Evolutionary conservation across 2,329 filamentous ascomycete species (phyloP).

Genomic region (Chrysosporium queenslandicum): DNA sequence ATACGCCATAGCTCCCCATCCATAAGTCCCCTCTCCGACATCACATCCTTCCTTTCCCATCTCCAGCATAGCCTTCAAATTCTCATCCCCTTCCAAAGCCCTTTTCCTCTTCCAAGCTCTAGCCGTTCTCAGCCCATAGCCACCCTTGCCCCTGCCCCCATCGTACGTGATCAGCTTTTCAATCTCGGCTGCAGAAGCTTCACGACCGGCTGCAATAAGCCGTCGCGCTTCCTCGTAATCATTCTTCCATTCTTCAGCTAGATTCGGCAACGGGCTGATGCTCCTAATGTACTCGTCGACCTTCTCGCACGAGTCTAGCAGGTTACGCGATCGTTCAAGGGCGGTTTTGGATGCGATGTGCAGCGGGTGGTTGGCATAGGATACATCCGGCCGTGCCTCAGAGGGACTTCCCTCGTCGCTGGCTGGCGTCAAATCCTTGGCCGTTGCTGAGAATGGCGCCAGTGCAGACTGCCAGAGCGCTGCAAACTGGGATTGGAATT

Average conservation of each 20-base stretch:
- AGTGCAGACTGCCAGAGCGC: constrained; percentile 13
- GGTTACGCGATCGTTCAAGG: constrained; percentile 9
- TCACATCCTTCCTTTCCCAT: constrained; percentile 13
- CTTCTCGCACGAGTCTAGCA: constrained; percentile 14
- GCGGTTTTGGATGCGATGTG: constrained; percentile 12
- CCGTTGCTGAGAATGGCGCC: constrained; percentile 8
- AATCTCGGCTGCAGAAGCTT: constrained; percentile 16
- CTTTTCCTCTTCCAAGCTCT: constrained; percentile 1
- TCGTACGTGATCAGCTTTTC: constrained; percentile 14
- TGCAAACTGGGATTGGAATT: constrained; percentile 13
- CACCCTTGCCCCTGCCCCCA: background rate
- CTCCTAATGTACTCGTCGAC: constrained; percentile 9
- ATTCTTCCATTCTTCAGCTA: constrained; percentile 11
- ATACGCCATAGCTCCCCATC: constrained; percentile 18
- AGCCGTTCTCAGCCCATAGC: background rate
- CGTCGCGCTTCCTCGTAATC: constrained; percentile 17
- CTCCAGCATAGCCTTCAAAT: constrained; percentile 19
- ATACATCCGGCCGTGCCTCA: background rate
- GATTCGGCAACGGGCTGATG: constrained; percentile 11
- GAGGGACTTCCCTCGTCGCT: background rate
- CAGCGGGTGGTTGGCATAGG: constrained; percentile 7
- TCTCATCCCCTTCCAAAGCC: constrained; percentile 15
- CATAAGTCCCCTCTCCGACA: constrained; percentile 8
- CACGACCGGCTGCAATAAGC: constrained; percentile 15
- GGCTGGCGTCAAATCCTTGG: background rate